Evolutionary conservation across 2,329 filamentous ascomycete species (phyloP), one percentile per base, ranked within the genome.

Genomic region (Penicillium expansum): DNA sequence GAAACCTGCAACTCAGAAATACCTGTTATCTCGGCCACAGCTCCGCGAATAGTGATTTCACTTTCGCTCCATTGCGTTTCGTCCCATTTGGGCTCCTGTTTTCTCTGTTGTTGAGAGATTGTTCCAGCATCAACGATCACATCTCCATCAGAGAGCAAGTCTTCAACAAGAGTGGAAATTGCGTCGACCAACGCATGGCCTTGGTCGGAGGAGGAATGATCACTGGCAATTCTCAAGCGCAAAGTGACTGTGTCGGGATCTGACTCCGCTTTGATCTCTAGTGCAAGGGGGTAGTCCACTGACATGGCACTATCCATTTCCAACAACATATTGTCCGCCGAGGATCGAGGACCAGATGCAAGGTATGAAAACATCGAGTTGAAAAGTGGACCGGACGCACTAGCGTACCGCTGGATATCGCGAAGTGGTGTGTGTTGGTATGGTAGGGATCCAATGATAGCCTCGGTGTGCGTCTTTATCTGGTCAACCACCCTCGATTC

Each of bases 391-490:
- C 51, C 51, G 7, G 32, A 13, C 2, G 30, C 32, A 29, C 11
- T 10, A 18, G 43, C 37, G 22, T 48, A 48, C 3, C 51, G 42
- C 20, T 54, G 51, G 18, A 54, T 48, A 10, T 30, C 22, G 9
- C 51, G 43, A 30, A 54, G 51, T 22, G 51, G 51, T 13, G 51
- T 54, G 27, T 54, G 51, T 16, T 54, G 51, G 22, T 47, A 47
- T 18, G 42, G 51, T 18, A 54, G 24, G 10, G 51, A 54, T 30
- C 22, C 33, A 13, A 54, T 37, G n/a, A 54, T 48, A 4, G 42
- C 22, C 10, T 30, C n/a, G 24, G 43, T 48, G 30, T 48, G 35
- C 18, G 8, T 13, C 24, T 54, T 47, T 10, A 39, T 27, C 16
- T 41, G 24, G 5, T 47, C 27, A 24, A 48, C 16, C 9, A 54